Percentiles rank a stretch among this genome's conserved stretches.
phyloP scores from a whole-genome alignment of 768 basidiomycete species.

The Macrolepiota fuliginosa region DNA sequence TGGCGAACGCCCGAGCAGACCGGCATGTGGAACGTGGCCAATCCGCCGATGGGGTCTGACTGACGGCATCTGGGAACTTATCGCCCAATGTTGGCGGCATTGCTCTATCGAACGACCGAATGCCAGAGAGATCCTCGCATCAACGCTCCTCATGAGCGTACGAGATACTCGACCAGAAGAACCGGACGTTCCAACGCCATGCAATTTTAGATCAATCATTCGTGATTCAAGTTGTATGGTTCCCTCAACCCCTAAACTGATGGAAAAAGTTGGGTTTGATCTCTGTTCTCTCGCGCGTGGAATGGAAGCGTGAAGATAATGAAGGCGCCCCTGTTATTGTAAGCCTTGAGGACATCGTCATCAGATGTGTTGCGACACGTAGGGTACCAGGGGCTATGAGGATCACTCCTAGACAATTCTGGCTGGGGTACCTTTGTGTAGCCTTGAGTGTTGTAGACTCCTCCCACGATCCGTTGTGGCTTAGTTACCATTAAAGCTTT shows the following conservation, averaged over 20 bases:
- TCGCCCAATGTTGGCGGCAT: background rate
- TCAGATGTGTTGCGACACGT: too few relatives aligned
- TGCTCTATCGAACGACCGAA: background rate
- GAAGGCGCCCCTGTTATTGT: too few relatives aligned
- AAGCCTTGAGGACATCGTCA: too few relatives aligned
- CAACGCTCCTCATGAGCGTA: background rate
- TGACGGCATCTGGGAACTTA: background rate
- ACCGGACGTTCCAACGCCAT: background rate
- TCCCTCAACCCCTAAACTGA: background rate
- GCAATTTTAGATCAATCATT: background rate
- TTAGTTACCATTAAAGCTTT: too few relatives aligned
- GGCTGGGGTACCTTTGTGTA: too few relatives aligned
- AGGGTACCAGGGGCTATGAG: too few relatives aligned
- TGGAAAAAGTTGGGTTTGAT: too few relatives aligned
- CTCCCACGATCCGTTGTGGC: too few relatives aligned
- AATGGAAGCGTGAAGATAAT: too few relatives aligned
- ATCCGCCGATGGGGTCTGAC: background rate
- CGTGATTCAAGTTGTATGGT: background rate
- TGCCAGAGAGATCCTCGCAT: background rate
- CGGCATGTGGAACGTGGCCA: background rate
- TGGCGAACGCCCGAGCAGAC: background rate
- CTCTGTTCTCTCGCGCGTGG: too few relatives aligned
- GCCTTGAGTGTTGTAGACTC: too few relatives aligned
- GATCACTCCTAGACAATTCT: too few relatives aligned
- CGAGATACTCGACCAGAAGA: background rate